Base-by-base conservation (phyloP, 495 filamentous ascomycete species). In the Penicillium steckii region DNA sequence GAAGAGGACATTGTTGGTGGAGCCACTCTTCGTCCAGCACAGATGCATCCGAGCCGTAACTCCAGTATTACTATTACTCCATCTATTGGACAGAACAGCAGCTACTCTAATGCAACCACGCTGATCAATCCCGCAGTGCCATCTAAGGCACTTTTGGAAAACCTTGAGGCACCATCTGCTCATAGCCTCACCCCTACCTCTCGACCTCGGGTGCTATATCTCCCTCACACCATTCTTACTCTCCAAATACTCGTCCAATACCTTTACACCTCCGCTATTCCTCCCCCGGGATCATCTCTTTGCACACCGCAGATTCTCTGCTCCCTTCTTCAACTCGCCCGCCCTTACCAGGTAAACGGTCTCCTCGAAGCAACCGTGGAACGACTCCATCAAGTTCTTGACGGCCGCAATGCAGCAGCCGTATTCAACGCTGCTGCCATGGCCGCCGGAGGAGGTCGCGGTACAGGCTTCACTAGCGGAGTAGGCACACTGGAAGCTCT, bases 401-500 rank as follows among this genome's bases (percentile, higher is more conserved):
- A 98, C 60, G 90, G 86, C 10, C 80, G 91, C 43, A 98, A 97
- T 62, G 92, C 94, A 0, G 95, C 94, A 0, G 94, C 95, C 13
- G 90, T 97, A 12, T 98, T 97, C 80, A 98, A 98, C 57, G 94
- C 95, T 0, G 91, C 93, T 0, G 94, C 94, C 42, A 97, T 97
- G 94, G 95, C 93, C 3, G 95, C 95, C 7, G 94, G 95, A 1
- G 91, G 93, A 22, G 94, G 95, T 1, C 78, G 89, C 2, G 88
- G 87, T 46, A 87, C 74, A 62, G 76, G 76, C 8, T 71, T 75
- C 53, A 68, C 55, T 46, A 62, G 66, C 46, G 74, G 74, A 7
- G 65, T 68, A 8, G 72, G 75, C 37, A 78, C 75, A 0, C 59
- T 77, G 9, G 73, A 77, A 55, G 66, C 68, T 9, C 60, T 78